Conservation (phyloP, 768 basidiomycete genomes). For the Pilatotrama ljubarskyi region DNA sequence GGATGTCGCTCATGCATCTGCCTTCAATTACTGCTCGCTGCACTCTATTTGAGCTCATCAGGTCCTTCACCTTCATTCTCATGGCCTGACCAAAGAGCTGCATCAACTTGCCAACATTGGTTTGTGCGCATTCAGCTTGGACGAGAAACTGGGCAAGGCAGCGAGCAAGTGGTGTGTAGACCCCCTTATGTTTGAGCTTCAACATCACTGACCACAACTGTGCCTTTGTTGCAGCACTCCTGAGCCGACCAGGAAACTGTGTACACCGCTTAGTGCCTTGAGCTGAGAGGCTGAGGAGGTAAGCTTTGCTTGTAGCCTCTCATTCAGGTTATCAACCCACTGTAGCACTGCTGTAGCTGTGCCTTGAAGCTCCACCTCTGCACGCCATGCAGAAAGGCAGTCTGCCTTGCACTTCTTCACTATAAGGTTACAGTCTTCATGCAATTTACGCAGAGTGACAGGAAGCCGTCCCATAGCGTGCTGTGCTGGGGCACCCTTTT, state of each 20-base stretch:
- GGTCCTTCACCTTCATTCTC: neutral
- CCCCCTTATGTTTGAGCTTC: neutral
- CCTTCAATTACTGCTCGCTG: slow-evolving; percentile 24
- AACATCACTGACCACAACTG: neutral
- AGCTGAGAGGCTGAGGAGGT: neutral
- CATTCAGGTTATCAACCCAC: neutral
- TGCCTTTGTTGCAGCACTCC: neutral
- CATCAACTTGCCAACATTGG: neutral
- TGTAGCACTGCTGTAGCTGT: neutral
- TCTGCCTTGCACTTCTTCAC: too few species aligned
- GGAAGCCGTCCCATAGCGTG: too few species aligned
- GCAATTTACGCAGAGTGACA: too few species aligned
- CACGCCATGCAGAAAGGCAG: too few species aligned
- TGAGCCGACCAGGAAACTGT: neutral
- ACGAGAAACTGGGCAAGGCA: neutral
- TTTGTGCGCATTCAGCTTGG: neutral
- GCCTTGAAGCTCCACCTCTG: too few species aligned
- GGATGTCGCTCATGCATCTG: slow-evolving; percentile 23
- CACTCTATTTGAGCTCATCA: slow-evolving; percentile 22
- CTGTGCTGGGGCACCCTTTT: too few species aligned
- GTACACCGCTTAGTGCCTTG: neutral
- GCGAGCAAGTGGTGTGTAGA: neutral
- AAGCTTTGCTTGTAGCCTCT: neutral
- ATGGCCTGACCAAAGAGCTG: neutral
- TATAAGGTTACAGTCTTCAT: too few species aligned